Conservation (phyloP, 1,139 yeast genomes). For the Blastobotrys ciferrii region DNA sequence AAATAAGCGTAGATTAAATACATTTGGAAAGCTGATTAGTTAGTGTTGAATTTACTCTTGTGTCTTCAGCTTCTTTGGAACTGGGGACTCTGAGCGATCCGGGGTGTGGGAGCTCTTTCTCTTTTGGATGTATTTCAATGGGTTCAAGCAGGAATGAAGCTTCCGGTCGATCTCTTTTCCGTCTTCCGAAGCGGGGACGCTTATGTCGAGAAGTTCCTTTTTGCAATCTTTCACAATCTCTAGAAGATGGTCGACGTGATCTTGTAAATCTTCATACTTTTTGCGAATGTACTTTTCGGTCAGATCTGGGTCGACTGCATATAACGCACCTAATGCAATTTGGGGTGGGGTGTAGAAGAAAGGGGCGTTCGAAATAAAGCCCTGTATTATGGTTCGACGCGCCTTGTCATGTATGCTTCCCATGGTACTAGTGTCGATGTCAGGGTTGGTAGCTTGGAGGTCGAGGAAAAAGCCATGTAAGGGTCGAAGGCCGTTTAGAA, state of each 20-base stretch:
- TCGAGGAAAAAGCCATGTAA: constrained; percentile 91
- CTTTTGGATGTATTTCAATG: constrained; percentile 25
- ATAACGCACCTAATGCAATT: constrained; percentile 83
- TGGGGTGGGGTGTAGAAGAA: constrained; percentile 91
- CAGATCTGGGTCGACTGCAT: constrained; percentile 56
- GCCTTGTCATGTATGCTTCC: constrained; percentile 61
- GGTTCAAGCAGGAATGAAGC: constrained; percentile 32
- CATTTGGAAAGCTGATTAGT: neutral
- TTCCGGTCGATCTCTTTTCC: constrained; percentile 36
- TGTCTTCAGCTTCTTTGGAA: constrained; percentile 4
- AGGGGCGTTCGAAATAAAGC: constrained; percentile 69
- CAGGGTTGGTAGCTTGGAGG: constrained; percentile 60
- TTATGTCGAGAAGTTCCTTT: constrained; percentile 20
- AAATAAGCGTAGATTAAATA: too few species aligned
- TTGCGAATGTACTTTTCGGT: constrained; percentile 62
- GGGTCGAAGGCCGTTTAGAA: constrained; percentile 86
- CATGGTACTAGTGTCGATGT: constrained; percentile 24
- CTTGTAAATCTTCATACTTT: constrained; percentile 29
- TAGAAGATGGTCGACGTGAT: constrained; percentile 20
- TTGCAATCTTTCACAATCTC: constrained; percentile 27
- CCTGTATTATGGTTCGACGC: constrained; percentile 58
- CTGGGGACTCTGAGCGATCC: constrained; percentile 4
- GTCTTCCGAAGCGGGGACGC: constrained; percentile 27
- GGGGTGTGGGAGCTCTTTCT: constrained; percentile 14
- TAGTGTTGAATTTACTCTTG: neutral